Conservation (phyloP, 1,139 yeast genomes). For the Kodamaea anthophila region DNA sequence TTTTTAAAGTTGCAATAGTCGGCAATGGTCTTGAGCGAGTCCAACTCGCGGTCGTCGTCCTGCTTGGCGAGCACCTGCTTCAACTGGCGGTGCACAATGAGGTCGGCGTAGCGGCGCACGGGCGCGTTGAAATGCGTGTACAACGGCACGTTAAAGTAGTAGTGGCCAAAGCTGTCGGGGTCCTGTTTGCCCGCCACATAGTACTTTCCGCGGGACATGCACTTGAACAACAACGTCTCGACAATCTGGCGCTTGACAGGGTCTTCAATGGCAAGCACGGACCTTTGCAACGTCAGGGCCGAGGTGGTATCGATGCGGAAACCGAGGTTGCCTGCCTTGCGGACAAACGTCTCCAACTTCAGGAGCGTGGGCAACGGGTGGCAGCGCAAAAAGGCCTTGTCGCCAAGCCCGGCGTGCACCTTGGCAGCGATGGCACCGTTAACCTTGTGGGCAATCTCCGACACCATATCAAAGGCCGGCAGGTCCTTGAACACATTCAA, state of each 20-base stretch:
- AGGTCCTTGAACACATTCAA: constrained; percentile 68
- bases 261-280: constrained; percentile 62
- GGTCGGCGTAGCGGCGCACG: constrained; percentile 83
- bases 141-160: constrained; percentile 72
- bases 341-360: constrained; percentile 73
- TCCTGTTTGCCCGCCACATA: constrained; percentile 86
- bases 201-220: constrained; percentile 81
- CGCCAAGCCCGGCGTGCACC: constrained; percentile 71
- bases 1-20: constrained; percentile 94
- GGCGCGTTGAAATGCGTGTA: constrained; percentile 96
- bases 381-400: constrained; percentile 77
- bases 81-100: constrained; percentile 87
- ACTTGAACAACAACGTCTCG: constrained; percentile 74
- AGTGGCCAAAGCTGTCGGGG: constrained; percentile 72
- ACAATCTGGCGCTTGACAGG: constrained; percentile 63
- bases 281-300: constrained; percentile 66
- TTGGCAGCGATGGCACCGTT: constrained; percentile 84
- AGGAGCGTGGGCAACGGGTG: constrained; percentile 80
- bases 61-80: constrained; percentile 50
- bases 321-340: constrained; percentile 62
- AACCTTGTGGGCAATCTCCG: constrained; percentile 75
- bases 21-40: constrained; percentile 70
- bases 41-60: constrained; percentile 47
- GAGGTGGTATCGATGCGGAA: constrained; percentile 68
- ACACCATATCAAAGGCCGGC: constrained; percentile 52